Evolutionary conservation across 805 yeast genomes (phyloP).

Genomic region (Yarrowia deformans): DNA sequence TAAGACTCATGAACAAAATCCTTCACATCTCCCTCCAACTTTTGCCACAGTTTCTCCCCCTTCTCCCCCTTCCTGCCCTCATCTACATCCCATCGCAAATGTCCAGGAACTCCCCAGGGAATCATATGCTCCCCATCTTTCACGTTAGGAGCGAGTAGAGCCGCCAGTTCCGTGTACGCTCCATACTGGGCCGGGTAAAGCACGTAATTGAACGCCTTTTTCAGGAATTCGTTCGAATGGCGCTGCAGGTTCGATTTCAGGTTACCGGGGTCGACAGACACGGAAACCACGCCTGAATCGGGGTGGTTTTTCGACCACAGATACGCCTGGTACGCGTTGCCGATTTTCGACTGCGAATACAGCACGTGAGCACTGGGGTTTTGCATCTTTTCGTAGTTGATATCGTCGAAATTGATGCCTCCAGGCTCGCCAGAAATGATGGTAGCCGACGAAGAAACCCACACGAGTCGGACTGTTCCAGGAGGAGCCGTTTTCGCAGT

Average conservation of each 20-base stretch:
- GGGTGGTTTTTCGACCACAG: conserved; percentile 52
- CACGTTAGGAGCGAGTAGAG: conserved; percentile 54
- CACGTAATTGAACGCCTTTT: conserved; percentile 28
- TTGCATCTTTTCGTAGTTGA: conserved; percentile 45
- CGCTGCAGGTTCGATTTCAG: conserved; percentile 52
- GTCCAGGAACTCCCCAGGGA: conserved; percentile 56
- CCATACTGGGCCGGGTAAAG: conserved; percentile 51
- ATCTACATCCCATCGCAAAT: conserved; percentile 52
- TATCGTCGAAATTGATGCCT: conserved; percentile 52
- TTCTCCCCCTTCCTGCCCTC: conserved; percentile 49
- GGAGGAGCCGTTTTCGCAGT: conserved; percentile 48
- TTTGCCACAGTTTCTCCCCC: conserved; percentile 51
- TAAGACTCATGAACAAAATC: conserved; percentile 30
- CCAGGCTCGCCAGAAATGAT: conserved; percentile 47
- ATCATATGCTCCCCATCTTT: conserved; percentile 52
- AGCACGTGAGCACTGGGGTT: conserved; percentile 41
- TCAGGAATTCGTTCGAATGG: conserved; percentile 38
- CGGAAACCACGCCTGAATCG: conserved; percentile 49
- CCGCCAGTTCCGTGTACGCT: conserved; percentile 56
- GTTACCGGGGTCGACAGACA: conserved; percentile 56
- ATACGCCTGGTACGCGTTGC: conserved; percentile 51
- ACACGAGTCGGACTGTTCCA: conserved; percentile 54
- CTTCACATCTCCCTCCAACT: conserved; percentile 48
- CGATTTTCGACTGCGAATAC: conserved; percentile 58
- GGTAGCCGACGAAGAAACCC: conserved; percentile 56